Percentiles rank a stretch among this genome's conserved stretches.
phyloP scores from a whole-genome alignment of 2,329 filamentous ascomycete genomes.

The Colletotrichum sp. region DNA sequence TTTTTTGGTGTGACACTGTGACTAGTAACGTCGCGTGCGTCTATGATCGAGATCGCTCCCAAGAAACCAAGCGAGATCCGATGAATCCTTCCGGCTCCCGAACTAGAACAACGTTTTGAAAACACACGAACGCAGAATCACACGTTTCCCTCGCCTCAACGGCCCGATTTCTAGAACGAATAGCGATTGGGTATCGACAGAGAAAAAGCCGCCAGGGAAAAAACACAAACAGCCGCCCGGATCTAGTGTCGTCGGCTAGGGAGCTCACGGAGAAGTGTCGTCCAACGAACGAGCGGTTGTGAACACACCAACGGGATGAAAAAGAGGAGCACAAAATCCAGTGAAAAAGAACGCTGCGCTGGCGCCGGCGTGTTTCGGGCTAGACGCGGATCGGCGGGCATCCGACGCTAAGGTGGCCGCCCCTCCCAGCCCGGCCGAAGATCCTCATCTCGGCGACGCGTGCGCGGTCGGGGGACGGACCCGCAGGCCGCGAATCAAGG shows the following conservation, averaged over 20 bases:
- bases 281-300: background rate
- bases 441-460: constrained; percentile 15
- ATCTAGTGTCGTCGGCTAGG: background rate
- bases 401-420: background rate
- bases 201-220: background rate
- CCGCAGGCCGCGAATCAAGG: background rate
- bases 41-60: background rate
- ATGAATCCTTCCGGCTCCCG: background rate
- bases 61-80: background rate
- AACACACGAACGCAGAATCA: background rate
- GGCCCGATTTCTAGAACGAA: background rate
- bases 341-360: background rate
- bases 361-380: constrained; percentile 6
- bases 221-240: background rate
- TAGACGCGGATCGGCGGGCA: background rate
- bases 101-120: background rate
- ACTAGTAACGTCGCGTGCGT: background rate
- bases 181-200: background rate
- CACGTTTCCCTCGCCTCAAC: background rate
- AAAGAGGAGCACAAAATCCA: background rate
- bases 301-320: background rate
- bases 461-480: background rate
- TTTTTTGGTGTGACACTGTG: background rate
- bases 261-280: background rate
- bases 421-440: background rate